These are phyloP conservation scores for Sporothrix inflata DNA, from an alignment of 2,329 filamentous ascomycete genomes.

Conservation along the genomic window DNA sequence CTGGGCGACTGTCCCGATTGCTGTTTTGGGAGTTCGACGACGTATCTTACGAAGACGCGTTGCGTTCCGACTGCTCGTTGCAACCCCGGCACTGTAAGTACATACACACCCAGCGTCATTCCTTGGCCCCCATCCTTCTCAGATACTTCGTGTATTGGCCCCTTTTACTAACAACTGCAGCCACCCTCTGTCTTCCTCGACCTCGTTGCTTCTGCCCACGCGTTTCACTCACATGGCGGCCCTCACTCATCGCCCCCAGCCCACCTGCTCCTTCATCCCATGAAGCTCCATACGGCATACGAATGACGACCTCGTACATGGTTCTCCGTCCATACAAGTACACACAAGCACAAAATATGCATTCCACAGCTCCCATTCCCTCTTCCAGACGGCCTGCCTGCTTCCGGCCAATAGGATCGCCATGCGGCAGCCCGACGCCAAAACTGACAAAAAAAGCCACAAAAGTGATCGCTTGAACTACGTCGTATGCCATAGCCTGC, in stretches of 20 bases:
- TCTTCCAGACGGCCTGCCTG: background rate
- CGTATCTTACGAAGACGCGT: background rate
- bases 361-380: conserved; percentile 5
- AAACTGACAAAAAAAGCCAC: background rate
- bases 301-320: background rate
- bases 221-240: background rate
- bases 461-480: conserved; percentile 10
- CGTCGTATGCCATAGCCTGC: background rate
- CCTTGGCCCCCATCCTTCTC: background rate
- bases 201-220: background rate
- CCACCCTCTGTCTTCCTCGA: background rate
- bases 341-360: conserved; percentile 7
- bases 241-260: background rate
- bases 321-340: too few species aligned
- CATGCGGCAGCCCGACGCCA: conserved; percentile 4
- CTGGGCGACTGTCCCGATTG: background rate
- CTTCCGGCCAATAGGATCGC: conserved; percentile 23
- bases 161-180: background rate
- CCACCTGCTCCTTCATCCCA: background rate
- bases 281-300: background rate
- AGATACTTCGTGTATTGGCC: background rate
- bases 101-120: background rate
- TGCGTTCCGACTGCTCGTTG: background rate
- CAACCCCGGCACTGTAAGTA: background rate
- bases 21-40: background rate